phyloP scores from a whole-genome alignment of 176 grass and related monocot genomes.

The Oropetium thomaeum region DNA sequence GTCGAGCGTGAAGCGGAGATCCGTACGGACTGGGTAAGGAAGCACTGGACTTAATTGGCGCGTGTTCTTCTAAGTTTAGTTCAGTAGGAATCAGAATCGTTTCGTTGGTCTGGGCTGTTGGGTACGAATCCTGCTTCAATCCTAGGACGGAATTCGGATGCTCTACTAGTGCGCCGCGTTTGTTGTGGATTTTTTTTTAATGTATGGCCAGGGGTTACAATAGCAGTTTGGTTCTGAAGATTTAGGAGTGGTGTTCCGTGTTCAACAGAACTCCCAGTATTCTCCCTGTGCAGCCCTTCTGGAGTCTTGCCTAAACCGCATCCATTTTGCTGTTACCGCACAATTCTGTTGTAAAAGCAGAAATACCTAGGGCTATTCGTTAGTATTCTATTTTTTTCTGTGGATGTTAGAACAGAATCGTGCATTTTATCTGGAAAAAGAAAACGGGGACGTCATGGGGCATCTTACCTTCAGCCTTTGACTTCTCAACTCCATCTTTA shows the following conservation, averaged over 20 bases:
- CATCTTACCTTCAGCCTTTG: not conserved
- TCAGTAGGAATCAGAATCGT: not conserved
- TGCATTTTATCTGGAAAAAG: slow-evolving; percentile 1
- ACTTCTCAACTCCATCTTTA: no score
- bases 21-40: slow-evolving; percentile 13
- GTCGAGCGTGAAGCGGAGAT: not conserved
- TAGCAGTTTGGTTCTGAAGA: not conserved
- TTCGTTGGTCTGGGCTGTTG: not conserved
- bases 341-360: not conserved
- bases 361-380: not conserved
- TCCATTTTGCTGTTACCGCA: not conserved
- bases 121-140: slow-evolving; percentile 3
- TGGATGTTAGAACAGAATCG: not conserved
- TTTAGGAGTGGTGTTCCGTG: not conserved
- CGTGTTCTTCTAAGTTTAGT: not conserved
- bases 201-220: not conserved
- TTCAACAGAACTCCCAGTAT: not conserved
- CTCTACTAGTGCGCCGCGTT: not conserved
- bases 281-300: not conserved
- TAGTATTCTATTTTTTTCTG: not conserved
- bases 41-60: not conserved
- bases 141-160: not conserved
- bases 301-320: not conserved
- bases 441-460: not conserved
- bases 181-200: not conserved